Evolutionary conservation across 768 basidiomycete species (phyloP), one percentile per base, ranked within the genome.

Genomic region (Naematelia encephala): DNA sequence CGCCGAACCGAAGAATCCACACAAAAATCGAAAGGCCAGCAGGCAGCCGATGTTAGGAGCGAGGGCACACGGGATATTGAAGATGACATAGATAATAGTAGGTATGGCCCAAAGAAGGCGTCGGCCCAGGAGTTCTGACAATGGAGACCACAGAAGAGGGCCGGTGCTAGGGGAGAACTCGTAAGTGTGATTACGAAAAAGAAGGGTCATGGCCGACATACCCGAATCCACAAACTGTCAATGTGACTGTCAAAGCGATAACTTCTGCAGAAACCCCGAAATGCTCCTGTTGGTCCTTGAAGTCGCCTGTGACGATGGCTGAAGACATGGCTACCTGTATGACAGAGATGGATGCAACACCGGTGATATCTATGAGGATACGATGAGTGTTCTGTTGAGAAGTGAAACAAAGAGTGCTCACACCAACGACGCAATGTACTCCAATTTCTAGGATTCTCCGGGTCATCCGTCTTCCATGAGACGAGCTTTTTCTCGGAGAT

Each of bases 21-120:
- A 71, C 30, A 78, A 43, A 30, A 64, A 64, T 23, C 77, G 73
- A 44, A 69, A 71, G 46, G 71, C 69, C 49, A 76, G 56, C 12
- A 75, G 27, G 48, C 72, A 66, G 13, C 62, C 68, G 25, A 67
- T 63, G 53, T 72, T 73, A 25, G 69, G 60, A 1, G 75, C 67
- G 14, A 77, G 60, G 1, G 72, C 74, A 21, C 61, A 72, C 1
- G 74, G 76, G 23, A 77, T 66, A n/a, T 75, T 77, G 67, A 77
- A 76, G 54, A 75, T 59, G 29, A 69, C 66, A 62, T 71, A 77
- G 49, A 74, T 54, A 25, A 56, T 54, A 25, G 56, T 68, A 19
- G 64, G 59, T 53, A 71, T 19, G 27, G 68, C 49, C 68, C 69
- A 73, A 57, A 74, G 59, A 0, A 62, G 57, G 19, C 65, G 59